These are phyloP conservation scores for Cenchrus fungigraminus DNA, from an alignment of 176 grass and related monocot species.

Conservation along the genomic window DNA sequence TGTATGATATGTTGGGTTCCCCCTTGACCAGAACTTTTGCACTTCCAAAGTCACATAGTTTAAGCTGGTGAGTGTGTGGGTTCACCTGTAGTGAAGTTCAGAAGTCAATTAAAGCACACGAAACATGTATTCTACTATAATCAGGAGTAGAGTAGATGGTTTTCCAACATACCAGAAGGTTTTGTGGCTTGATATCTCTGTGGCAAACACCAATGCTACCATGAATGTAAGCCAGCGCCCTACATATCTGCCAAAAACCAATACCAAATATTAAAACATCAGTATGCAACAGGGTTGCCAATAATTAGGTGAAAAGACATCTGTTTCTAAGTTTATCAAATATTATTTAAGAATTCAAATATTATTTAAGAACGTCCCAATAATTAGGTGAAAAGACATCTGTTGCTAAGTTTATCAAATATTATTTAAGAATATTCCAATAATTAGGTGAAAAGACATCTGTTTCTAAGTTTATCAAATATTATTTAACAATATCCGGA, in stretches of 20 bases:
- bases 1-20: constrained; percentile 88
- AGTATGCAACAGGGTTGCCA: not conserved
- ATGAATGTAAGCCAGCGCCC: constrained; percentile 81
- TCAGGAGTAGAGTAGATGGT: not conserved
- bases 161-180: constrained; percentile 73
- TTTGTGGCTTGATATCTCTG: constrained; percentile 84
- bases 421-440: not conserved
- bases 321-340: not conserved
- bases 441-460: not conserved
- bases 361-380: not conserved
- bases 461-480: not conserved
- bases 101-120: constrained; percentile 12
- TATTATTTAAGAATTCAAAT: not conserved
- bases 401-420: not conserved
- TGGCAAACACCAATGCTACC: constrained; percentile 83
- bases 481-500: not conserved
- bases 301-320: not conserved
- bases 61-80: constrained; percentile 80
- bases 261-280: constrained; percentile 2
- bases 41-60: constrained; percentile 82
- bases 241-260: constrained; percentile 63
- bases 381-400: not conserved
- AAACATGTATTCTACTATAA: not conserved
- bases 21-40: constrained; percentile 87
- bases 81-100: constrained; percentile 56